Percentiles rank a stretch among this genome's conserved stretches.
Evolutionary conservation across 1,139 yeast genomes (phyloP).

Genomic region (Hemisphaericaspora subhashii): DNA sequence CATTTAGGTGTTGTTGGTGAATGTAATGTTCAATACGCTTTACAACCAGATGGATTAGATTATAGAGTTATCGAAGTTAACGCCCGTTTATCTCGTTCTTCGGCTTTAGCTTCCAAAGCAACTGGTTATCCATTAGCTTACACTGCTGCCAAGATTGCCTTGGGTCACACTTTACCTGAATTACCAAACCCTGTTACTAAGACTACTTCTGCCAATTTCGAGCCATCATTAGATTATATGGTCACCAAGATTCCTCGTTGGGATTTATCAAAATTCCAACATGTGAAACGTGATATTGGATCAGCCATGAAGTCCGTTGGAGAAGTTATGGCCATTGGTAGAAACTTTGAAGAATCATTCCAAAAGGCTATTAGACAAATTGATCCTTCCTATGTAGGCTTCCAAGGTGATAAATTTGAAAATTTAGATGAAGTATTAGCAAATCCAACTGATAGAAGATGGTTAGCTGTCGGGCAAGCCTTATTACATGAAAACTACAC

Average conservation of each 20-base stretch:
- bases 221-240: constrained; percentile 94
- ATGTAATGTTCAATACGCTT: constrained; percentile 96
- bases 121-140: constrained; percentile 98
- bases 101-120: constrained; percentile 97
- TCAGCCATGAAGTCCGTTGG: constrained; percentile 99
- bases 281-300: constrained; percentile 89
- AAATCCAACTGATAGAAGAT: constrained; percentile 95
- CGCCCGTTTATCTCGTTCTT: constrained; percentile 95
- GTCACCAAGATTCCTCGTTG: constrained; percentile 98
- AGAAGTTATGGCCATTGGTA: constrained; percentile 98
- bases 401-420: constrained; percentile 82
- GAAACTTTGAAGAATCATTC: constrained; percentile 95
- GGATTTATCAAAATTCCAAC: constrained; percentile 95
- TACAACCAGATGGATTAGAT: constrained; percentile 93
- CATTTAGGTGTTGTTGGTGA: constrained; percentile 99
- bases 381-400: constrained; percentile 92
- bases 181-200: constrained; percentile 95
- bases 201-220: constrained; percentile 94
- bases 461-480: constrained; percentile 96
- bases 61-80: constrained; percentile 97
- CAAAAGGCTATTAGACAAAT: constrained; percentile 98
- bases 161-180: constrained; percentile 90
- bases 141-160: constrained; percentile 96
- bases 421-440: constrained; percentile 89
- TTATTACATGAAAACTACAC: constrained; percentile 72